A percentile compares a stretch with the other conserved stretches of the same genome.
phyloP scores from a whole-genome alignment of 1,139 yeast genomes.

The Zygotorulaspora mrakii region DNA sequence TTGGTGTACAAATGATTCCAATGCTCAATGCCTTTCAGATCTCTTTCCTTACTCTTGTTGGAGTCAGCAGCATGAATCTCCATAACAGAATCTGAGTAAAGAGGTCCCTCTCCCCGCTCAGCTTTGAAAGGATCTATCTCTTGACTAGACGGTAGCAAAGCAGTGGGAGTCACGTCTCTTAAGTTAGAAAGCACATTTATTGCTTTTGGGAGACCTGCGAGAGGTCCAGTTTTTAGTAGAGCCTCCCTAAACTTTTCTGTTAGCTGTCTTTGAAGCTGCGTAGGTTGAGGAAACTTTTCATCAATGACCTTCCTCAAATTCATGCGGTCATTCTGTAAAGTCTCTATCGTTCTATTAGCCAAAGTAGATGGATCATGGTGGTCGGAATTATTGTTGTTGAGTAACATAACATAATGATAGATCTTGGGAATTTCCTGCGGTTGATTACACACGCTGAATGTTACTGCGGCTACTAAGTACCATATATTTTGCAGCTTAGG shows the following conservation, averaged over 20 bases:
- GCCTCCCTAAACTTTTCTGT: conserved; percentile 71
- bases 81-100: conserved; percentile 17
- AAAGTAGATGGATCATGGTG: conserved; percentile 21
- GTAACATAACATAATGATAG: conserved; percentile 68
- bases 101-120: conserved; percentile 18
- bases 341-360: conserved; percentile 23
- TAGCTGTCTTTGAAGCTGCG: conserved; percentile 32
- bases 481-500: conserved; percentile 56
- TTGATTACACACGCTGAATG: conserved; percentile 74
- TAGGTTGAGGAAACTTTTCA: conserved; percentile 25
- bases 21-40: conserved; percentile 56
- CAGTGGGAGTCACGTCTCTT: conserved; percentile 60
- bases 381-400: conserved; percentile 38
- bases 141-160: conserved; percentile 34
- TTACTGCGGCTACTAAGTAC: conserved; percentile 77
- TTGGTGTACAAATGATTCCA: conserved; percentile 78
- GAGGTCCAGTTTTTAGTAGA: conserved; percentile 68
- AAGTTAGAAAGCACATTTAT: conserved; percentile 72
- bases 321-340: conserved; percentile 15
- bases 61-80: conserved; percentile 4
- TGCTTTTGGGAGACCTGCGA: conserved; percentile 79
- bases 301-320: conserved; percentile 16
- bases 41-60: conserved; percentile 25
- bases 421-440: conserved; percentile 77
- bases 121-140: conserved; percentile 28